A percentile compares a stretch with the other conserved stretches of the same genome.
These are phyloP conservation scores for Pleurotus giganteus DNA, from an alignment of 768 basidiomycete species.

Conservation along the genomic window DNA sequence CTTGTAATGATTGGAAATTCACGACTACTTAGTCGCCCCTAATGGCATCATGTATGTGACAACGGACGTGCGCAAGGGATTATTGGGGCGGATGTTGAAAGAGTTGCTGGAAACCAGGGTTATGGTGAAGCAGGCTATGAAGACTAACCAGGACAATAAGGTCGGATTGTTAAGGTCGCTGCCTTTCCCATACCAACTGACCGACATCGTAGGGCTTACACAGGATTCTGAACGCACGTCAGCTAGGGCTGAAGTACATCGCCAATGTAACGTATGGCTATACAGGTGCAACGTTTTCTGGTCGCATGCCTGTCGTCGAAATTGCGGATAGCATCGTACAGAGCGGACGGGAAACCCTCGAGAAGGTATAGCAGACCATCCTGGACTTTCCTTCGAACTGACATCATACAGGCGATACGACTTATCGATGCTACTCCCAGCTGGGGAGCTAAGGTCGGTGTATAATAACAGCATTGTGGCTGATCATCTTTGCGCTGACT, in stretches of 20 bases:
- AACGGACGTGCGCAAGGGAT: slow-evolving; percentile 74
- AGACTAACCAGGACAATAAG: slow-evolving; percentile 71
- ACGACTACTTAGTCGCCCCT: slow-evolving; percentile 66
- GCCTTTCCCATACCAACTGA: neutral
- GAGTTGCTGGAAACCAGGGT: slow-evolving; percentile 94
- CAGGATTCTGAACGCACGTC: slow-evolving; percentile 83
- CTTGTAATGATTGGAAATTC: neutral
- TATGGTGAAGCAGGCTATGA: slow-evolving; percentile 99
- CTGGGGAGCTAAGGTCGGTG: slow-evolving; percentile 74
- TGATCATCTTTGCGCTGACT: slow-evolving; percentile 8
- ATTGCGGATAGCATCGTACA: slow-evolving; percentile 98
- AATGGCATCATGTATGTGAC: slow-evolving; percentile 97
- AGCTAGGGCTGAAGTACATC: slow-evolving; percentile 91
- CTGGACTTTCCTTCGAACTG: neutral
- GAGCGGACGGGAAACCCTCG: slow-evolving; percentile 91
- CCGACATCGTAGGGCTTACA: slow-evolving; percentile 55
- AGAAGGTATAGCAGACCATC: slow-evolving; percentile 58
- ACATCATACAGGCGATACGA: slow-evolving; percentile 64
- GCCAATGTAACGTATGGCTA: slow-evolving; percentile 96
- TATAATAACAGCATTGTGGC: neutral
- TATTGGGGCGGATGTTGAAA: slow-evolving; percentile 86
- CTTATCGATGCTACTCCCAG: slow-evolving; percentile 71
- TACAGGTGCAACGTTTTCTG: slow-evolving; percentile 91
- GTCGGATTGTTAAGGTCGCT: no score
- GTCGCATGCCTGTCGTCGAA: slow-evolving; percentile 97